These are phyloP conservation scores for Candida maesae DNA, from an alignment of 805 yeast species.

Conservation along the genomic window DNA sequence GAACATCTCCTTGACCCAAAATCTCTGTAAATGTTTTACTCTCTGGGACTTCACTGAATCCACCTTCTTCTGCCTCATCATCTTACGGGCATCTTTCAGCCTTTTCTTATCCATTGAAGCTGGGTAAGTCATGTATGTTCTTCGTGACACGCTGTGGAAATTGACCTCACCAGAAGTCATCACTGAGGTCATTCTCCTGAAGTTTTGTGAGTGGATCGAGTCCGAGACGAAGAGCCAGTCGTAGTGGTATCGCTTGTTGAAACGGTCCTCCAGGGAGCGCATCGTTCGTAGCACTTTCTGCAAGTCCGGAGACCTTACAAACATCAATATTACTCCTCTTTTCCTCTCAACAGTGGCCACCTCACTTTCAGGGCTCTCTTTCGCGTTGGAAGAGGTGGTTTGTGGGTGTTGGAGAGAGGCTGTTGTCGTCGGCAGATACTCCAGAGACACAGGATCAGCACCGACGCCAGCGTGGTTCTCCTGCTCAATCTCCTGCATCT, in stretches of 20 bases:
- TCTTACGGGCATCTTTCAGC: slow-evolving; percentile 30
- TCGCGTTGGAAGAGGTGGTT: neutral
- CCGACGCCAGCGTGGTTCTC: slow-evolving; percentile 5
- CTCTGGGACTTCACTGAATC: slow-evolving; percentile 51
- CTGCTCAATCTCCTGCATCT: slow-evolving; percentile 1
- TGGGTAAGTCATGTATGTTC: slow-evolving; percentile 38
- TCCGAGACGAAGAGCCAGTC: slow-evolving; percentile 80
- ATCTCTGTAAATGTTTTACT: slow-evolving; percentile 54
- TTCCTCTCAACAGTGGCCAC: slow-evolving; percentile 32
- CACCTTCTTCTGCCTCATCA: slow-evolving; percentile 39
- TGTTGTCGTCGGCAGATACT: too few species aligned
- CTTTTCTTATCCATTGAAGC: slow-evolving; percentile 6
- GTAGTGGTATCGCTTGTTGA: slow-evolving; percentile 41
- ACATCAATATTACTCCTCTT: slow-evolving; percentile 61
- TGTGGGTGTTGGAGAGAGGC: neutral
- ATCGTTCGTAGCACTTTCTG: slow-evolving; percentile 52
- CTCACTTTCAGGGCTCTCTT: too few species aligned
- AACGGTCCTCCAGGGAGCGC: slow-evolving; percentile 49
- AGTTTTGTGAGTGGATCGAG: slow-evolving; percentile 49
- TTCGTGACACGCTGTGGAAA: slow-evolving; percentile 60
- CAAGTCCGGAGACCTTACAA: slow-evolving; percentile 64
- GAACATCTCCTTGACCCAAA: slow-evolving; percentile 44
- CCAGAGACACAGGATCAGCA: too few species aligned
- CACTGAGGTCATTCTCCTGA: slow-evolving; percentile 40
- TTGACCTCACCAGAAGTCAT: slow-evolving; percentile 50